Evolutionary conservation across 257 asterid genomes (phyloP).

Genomic region (Verbascum thapsus): DNA sequence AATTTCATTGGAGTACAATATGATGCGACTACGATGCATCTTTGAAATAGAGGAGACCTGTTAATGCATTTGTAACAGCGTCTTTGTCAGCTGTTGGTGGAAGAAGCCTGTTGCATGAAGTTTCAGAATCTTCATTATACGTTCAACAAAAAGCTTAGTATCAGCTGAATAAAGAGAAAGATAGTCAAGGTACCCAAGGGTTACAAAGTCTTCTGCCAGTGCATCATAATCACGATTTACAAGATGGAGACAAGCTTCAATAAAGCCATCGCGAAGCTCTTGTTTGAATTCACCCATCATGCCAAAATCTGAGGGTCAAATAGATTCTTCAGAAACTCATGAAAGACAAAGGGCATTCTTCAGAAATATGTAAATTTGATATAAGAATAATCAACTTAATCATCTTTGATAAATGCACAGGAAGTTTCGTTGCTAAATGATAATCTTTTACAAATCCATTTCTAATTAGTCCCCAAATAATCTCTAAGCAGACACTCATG

Average conservation of each 20-base stretch:
- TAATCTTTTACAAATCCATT: slow-evolving; percentile 1
- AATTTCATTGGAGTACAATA: slow-evolving; percentile 18
- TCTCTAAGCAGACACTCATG: slow-evolving; percentile 19
- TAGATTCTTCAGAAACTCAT: slow-evolving; percentile 32
- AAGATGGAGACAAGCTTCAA: slow-evolving; percentile 98
- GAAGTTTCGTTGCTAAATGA: slow-evolving; percentile 1
- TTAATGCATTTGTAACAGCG: slow-evolving; percentile 82
- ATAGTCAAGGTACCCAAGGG: slow-evolving; percentile 77
- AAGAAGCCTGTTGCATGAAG: slow-evolving; percentile 71
- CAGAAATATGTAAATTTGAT: not conserved
- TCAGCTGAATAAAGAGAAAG: slow-evolving; percentile 28
- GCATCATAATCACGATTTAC: slow-evolving; percentile 97
- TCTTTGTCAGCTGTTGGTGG: slow-evolving; percentile 90
- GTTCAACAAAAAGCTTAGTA: slow-evolving; percentile 20
- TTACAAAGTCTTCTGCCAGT: slow-evolving; percentile 85
- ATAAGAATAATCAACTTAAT: slow-evolving; percentile 13
- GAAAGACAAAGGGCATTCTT: slow-evolving; percentile 3
- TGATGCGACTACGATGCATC: slow-evolving; percentile 23
- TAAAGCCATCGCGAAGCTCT: slow-evolving; percentile 95
- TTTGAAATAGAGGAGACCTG: slow-evolving; percentile 55
- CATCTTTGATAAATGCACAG: slow-evolving; percentile 21
- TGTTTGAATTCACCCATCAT: slow-evolving; percentile 97
- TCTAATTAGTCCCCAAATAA: slow-evolving; percentile 5
- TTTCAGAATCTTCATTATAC: slow-evolving; percentile 31
- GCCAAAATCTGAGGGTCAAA: slow-evolving; percentile 72